Evolutionary conservation across 2,329 filamentous ascomycete genomes (phyloP).

Genomic region (Sarocladium oryzae): DNA sequence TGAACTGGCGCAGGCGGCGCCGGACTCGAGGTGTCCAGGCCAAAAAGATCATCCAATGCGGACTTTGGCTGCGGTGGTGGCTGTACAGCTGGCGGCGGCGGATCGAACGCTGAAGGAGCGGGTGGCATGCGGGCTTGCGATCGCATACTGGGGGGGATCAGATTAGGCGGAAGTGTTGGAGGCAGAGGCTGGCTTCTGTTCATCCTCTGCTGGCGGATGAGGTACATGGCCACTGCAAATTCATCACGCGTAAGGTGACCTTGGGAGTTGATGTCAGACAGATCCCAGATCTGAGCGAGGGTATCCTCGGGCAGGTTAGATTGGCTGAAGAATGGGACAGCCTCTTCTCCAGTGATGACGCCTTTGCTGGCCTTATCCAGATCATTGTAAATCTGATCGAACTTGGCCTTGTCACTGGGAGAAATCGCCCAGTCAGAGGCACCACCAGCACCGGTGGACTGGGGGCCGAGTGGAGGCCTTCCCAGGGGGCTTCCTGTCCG

Average conservation of each 20-base stretch:
- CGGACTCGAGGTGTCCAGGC: conserved; percentile 63
- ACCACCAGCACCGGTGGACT: conserved; percentile 28
- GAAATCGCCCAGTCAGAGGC: conserved; percentile 71
- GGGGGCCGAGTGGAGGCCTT: conserved; percentile 40
- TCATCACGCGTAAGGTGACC: conserved; percentile 82
- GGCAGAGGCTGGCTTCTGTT: conserved; percentile 61
- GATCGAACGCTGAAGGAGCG: conserved; percentile 42
- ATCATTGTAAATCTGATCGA: conserved; percentile 77
- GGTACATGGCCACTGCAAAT: conserved; percentile 95
- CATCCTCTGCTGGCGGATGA: conserved; percentile 83
- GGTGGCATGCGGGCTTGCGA: conserved; percentile 40
- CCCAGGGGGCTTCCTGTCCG: conserved; percentile 54
- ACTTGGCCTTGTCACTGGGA: conserved; percentile 76
- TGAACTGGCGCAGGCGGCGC: conserved; percentile 48
- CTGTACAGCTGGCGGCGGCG: conserved; percentile 28
- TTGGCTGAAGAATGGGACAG: conserved; percentile 88
- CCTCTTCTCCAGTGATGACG: conserved; percentile 87
- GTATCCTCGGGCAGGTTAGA: conserved; percentile 83
- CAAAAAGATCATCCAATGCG: conserved; percentile 89
- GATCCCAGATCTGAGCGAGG: conserved; percentile 93
- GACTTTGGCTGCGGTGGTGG: conserved; percentile 57
- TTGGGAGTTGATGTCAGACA: conserved; percentile 87
- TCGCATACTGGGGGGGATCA: conserved; percentile 84
- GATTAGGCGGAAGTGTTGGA: conserved; percentile 66
- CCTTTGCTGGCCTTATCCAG: conserved; percentile 78